phyloP scores from a whole-genome alignment of 257 asterid species.

The Nicotiana benthamiana region DNA sequence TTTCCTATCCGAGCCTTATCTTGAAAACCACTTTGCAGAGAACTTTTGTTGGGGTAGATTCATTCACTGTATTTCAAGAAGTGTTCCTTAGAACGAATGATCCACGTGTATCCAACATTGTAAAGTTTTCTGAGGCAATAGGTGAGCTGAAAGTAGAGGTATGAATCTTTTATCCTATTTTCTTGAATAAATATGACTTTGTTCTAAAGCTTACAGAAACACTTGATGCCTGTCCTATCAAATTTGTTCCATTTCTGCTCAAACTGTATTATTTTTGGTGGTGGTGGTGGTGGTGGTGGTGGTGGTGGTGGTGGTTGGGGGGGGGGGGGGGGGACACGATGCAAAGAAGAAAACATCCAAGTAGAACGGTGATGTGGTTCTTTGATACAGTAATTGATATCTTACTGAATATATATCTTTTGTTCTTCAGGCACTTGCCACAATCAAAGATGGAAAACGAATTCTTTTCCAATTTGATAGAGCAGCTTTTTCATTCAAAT shows the following conservation, averaged over 20 bases:
- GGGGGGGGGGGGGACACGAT: no score
- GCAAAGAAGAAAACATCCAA: no score
- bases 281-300: no score
- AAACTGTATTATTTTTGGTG: no score
- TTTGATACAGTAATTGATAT: neutral
- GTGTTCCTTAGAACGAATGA: conserved; percentile 63
- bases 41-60: conserved; percentile 89
- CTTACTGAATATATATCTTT: neutral
- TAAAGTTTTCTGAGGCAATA: conserved; percentile 61
- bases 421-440: conserved; percentile 60
- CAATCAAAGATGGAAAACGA: conserved; percentile 54
- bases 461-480: conserved; percentile 79
- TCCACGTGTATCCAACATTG: conserved; percentile 85
- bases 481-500: conserved; percentile 80
- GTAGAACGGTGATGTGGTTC: neutral
- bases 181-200: neutral
- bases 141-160: conserved; percentile 97
- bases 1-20: neutral
- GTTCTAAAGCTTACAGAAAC: no score
- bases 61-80: conserved; percentile 83
- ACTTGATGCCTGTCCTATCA: neutral
- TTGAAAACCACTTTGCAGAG: conserved; percentile 38
- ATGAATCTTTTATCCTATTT: neutral
- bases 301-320: no score
- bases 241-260: neutral